Evolutionary conservation across 2,329 filamentous ascomycete genomes (phyloP).

Genomic region (Dactylellina cionopaga): DNA sequence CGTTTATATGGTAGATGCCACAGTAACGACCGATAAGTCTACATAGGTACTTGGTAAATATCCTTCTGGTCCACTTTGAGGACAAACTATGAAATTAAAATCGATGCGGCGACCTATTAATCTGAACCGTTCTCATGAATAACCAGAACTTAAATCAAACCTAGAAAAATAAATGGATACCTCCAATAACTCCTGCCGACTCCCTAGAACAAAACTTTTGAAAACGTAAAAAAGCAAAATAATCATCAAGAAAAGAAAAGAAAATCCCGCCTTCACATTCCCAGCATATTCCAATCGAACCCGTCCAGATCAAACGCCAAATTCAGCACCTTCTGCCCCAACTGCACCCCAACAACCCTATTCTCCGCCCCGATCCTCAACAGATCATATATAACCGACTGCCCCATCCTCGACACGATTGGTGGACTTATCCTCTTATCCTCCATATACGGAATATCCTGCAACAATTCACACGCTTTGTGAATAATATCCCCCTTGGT

Average conservation of each 20-base stretch:
- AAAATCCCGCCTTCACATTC: not conserved
- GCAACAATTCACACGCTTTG: slow-evolving; percentile 28
- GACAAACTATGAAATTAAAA: no score
- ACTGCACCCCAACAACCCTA: slow-evolving; percentile 6
- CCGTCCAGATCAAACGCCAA: slow-evolving; percentile 33
- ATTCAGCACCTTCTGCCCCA: not conserved
- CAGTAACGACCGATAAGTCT: no score
- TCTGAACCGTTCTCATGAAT: no score
- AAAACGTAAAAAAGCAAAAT: not conserved
- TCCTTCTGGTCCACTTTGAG: no score
- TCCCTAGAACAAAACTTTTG: no score
- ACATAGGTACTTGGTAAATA: no score
- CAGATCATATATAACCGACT: slow-evolving; percentile 19
- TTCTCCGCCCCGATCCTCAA: slow-evolving; percentile 26
- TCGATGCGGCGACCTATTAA: no score
- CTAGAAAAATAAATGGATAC: no score
- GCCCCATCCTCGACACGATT: slow-evolving; percentile 23
- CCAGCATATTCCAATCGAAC: slow-evolving; percentile 28
- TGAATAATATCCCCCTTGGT: slow-evolving; percentile 22
- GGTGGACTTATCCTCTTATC: slow-evolving; percentile 25
- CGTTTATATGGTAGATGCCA: no score
- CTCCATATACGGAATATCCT: slow-evolving; percentile 24
- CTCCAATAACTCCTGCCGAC: no score
- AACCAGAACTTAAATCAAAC: no score
- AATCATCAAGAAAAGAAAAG: no score